These are phyloP conservation scores for Biscogniauxia marginata DNA, from an alignment of 2,329 filamentous ascomycete genomes.

Conservation along the genomic window DNA sequence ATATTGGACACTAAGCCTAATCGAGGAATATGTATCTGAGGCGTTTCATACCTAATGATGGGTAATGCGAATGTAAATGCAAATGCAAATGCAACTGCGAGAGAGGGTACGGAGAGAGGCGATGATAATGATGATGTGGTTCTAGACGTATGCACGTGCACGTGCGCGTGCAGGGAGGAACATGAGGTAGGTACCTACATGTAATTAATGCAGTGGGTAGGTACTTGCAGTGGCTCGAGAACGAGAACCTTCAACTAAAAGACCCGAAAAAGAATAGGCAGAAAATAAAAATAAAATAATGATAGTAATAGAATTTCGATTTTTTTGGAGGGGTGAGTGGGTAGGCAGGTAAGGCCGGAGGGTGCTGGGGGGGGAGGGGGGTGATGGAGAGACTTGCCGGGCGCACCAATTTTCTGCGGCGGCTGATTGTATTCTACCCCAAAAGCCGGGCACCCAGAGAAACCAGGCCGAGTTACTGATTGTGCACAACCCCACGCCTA, in stretches of 20 bases:
- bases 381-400: background rate
- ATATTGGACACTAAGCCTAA: slow-evolving; percentile 13
- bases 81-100: slow-evolving; percentile 11
- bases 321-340: slow-evolving; percentile 12
- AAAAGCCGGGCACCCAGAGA: slow-evolving; percentile 9
- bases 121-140: background rate
- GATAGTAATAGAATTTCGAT: slow-evolving; percentile 6
- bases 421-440: slow-evolving; percentile 25
- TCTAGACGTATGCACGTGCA: background rate
- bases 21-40: slow-evolving; percentile 13
- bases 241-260: slow-evolving; percentile 14
- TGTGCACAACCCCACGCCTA: slow-evolving; percentile 52
- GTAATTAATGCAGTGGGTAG: background rate
- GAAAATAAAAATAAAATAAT: slow-evolving; percentile 5
- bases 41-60: slow-evolving; percentile 16
- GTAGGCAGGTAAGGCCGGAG: slow-evolving; percentile 1
- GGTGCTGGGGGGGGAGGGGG: background rate
- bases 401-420: slow-evolving; percentile 10
- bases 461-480: slow-evolving; percentile 47
- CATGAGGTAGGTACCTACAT: background rate
- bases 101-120: slow-evolving; percentile 12
- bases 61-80: slow-evolving; percentile 15
- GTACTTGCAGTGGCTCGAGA: slow-evolving; percentile 3
- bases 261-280: background rate
- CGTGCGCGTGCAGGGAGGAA: background rate